Conservation (phyloP, 164 flowering plant genomes). For the Vitis rupestris region DNA sequence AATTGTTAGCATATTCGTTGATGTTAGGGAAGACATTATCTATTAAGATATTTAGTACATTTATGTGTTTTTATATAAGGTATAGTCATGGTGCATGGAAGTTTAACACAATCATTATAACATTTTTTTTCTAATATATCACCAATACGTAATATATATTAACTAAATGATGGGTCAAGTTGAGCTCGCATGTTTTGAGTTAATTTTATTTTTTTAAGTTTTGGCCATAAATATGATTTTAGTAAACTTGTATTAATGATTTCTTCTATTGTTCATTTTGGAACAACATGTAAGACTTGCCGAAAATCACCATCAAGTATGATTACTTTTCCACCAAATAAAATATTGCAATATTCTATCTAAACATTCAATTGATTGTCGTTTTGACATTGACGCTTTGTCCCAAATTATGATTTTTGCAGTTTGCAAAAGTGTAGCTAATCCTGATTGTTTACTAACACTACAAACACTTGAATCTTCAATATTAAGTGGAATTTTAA, state of each 20-base stretch:
- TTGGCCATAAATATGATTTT: not conserved
- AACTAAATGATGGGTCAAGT: not conserved
- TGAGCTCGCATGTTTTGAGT: not conserved
- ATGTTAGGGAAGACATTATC: not conserved
- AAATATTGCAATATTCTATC: not conserved
- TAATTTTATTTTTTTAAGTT: not conserved
- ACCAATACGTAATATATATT: not conserved
- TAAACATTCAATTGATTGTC: not conserved
- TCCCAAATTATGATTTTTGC: no score
- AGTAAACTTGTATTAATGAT: not conserved
- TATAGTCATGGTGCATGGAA: not conserved
- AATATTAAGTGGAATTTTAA: not conserved
- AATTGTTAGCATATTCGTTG: no score
- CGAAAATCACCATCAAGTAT: not conserved
- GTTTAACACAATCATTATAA: not conserved
- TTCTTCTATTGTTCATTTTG: not conserved
- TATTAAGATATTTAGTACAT: not conserved
- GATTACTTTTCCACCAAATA: not conserved
- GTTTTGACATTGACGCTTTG: no score
- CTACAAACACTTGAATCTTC: not conserved
- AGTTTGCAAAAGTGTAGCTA: no score
- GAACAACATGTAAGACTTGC: not conserved
- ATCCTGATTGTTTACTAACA: no score
- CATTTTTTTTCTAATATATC: not conserved
- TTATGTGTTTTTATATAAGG: not conserved